Evolutionary conservation across 495 filamentous ascomycete species (phyloP).

Genomic region (Halenospora varia): DNA sequence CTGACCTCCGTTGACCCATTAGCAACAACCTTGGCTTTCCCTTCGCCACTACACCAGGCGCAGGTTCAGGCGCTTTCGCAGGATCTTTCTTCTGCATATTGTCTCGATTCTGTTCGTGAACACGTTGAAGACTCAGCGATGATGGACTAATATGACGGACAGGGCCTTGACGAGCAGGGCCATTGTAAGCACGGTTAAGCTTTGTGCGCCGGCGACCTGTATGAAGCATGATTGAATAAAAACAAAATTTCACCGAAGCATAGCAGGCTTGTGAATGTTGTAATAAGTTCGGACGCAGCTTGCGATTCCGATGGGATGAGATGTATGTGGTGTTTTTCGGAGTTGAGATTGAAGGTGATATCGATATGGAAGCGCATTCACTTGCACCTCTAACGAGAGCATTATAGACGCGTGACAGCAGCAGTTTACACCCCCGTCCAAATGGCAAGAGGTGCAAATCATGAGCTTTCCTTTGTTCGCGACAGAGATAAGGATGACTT

Average conservation of each 20-base stretch:
- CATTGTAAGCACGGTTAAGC: constrained; percentile 22
- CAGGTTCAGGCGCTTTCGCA: constrained; percentile 34
- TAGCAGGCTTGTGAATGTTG: no score
- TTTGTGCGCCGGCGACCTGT: constrained; percentile 21
- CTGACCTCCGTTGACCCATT: constrained; percentile 91
- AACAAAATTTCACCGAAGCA: background rate
- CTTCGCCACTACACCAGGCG: constrained; percentile 37
- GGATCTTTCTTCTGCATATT: constrained; percentile 33
- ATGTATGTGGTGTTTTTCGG: constrained; percentile 7
- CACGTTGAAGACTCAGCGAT: constrained; percentile 49
- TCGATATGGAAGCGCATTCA: background rate
- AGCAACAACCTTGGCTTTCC: constrained; percentile 82
- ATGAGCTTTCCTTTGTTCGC: constrained; percentile 17
- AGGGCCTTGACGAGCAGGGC: constrained; percentile 27
- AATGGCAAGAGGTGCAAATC: background rate
- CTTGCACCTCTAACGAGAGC: background rate
- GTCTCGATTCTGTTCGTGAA: constrained; percentile 51
- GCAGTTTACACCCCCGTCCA: background rate
- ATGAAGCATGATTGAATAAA: constrained; percentile 14
- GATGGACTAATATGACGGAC: constrained; percentile 38
- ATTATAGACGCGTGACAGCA: background rate
- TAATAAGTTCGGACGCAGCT: background rate
- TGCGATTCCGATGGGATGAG: no score
- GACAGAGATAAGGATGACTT: background rate
- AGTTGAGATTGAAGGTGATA: constrained; percentile 8